These are phyloP conservation scores for Pulveroboletus sp. DNA, from an alignment of 768 basidiomycete genomes.

Conservation along the genomic window DNA sequence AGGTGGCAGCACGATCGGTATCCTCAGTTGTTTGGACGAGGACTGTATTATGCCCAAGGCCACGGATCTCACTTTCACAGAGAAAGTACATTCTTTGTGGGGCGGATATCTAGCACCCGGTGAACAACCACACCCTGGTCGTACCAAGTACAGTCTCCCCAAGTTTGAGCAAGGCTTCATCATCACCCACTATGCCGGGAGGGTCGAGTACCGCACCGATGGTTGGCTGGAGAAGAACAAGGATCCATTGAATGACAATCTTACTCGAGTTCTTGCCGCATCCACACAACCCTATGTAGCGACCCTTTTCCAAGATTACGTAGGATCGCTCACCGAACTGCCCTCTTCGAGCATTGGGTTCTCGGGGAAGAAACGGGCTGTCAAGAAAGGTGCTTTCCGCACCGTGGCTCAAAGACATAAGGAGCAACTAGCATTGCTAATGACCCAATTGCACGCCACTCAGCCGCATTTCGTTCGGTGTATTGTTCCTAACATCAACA, in stretches of 20 bases:
- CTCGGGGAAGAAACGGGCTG: constrained; percentile 60
- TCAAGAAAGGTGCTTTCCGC: constrained; percentile 95
- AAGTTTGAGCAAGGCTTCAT: constrained; percentile 93
- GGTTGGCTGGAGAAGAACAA: constrained; percentile 99
- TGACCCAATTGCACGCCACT: constrained; percentile 86
- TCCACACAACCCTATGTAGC: constrained; percentile 83
- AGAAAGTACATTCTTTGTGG: constrained; percentile 87
- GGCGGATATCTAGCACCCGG: constrained; percentile 34
- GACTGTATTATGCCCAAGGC: constrained; percentile 99
- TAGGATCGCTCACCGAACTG: constrained; percentile 38
- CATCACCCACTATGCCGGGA: constrained; percentile 93
- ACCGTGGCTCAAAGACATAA: constrained; percentile 95
- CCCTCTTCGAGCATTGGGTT: constrained; percentile 33
- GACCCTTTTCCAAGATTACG: constrained; percentile 78
- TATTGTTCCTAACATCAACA: constrained; percentile 90
- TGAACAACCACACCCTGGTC: constrained; percentile 63
- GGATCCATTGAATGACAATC: constrained; percentile 94
- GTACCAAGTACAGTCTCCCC: constrained; percentile 78
- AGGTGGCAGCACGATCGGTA: constrained; percentile 65
- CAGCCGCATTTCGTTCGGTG: constrained; percentile 98
- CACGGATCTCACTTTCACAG: constrained; percentile 88
- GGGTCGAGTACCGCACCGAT: constrained; percentile 92
- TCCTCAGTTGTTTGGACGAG: constrained; percentile 91
- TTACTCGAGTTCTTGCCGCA: constrained; percentile 79
- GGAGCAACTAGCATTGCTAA: constrained; percentile 88